These are phyloP conservation scores for Penicillium paneum DNA, from an alignment of 2,329 filamentous ascomycete genomes.

Conservation along the genomic window DNA sequence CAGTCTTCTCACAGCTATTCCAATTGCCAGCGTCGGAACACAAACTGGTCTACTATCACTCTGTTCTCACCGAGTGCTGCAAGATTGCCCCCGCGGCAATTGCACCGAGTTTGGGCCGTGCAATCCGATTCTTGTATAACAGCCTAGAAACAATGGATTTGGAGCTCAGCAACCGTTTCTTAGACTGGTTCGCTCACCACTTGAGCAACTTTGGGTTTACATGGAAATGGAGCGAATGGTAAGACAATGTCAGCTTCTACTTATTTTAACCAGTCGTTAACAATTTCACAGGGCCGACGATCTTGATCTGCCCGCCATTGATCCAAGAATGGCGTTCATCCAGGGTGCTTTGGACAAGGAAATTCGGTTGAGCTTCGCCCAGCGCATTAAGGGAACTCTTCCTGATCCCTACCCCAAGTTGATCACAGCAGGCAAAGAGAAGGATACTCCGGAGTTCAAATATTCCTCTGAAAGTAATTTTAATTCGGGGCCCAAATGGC, in stretches of 20 bases:
- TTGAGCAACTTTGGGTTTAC: slow-evolving; percentile 98
- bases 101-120: slow-evolving; percentile 85
- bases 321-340: slow-evolving; percentile 93
- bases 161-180: slow-evolving; percentile 79
- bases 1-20: slow-evolving; percentile 92
- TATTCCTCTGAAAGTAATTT: slow-evolving; percentile 70
- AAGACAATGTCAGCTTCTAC: slow-evolving; percentile 9
- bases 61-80: slow-evolving; percentile 89
- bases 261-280: slow-evolving; percentile 12
- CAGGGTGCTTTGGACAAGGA: slow-evolving; percentile 90
- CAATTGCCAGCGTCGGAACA: slow-evolving; percentile 83
- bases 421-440: slow-evolving; percentile 83
- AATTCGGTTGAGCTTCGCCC: slow-evolving; percentile 91
- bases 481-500: not conserved
- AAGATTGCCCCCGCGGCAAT: slow-evolving; percentile 96
- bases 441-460: slow-evolving; percentile 95
- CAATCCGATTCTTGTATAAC: slow-evolving; percentile 86
- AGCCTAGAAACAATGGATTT: slow-evolving; percentile 79
- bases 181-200: slow-evolving; percentile 98
- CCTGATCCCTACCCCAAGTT: slow-evolving; percentile 77
- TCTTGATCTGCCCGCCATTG: slow-evolving; percentile 68
- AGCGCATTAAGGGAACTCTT: slow-evolving; percentile 90
- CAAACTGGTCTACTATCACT: slow-evolving; percentile 95
- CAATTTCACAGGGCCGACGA: slow-evolving; percentile 64
- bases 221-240: slow-evolving; percentile 99